Evolutionary conservation across 306 rosid genomes (phyloP).

Genomic region (Comarum palustre): DNA sequence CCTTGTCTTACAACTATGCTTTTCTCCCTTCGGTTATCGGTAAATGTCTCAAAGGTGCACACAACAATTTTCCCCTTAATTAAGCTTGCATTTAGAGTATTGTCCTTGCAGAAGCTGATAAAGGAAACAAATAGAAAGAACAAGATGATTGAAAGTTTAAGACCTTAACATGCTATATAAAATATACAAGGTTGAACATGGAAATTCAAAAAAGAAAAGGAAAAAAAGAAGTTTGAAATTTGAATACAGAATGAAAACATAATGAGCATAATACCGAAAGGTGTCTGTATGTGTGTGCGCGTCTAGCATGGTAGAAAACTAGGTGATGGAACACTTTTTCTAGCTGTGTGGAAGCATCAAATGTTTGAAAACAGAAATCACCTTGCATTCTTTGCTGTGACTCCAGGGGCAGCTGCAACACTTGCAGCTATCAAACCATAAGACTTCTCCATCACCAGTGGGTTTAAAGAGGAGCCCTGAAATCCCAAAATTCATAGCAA

Average conservation of each 20-base stretch:
- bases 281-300: background rate
- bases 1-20: conserved; percentile 41
- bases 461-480: conserved; percentile 67
- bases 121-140: background rate
- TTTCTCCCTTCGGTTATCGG: conserved; percentile 37
- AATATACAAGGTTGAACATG: background rate
- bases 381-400: conserved; percentile 61
- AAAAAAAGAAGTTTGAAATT: background rate
- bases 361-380: conserved; percentile 11
- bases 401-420: conserved; percentile 49
- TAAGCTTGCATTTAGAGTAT: conserved; percentile 44
- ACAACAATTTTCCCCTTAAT: conserved; percentile 61
- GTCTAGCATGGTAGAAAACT: conserved; percentile 1
- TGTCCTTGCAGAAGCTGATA: conserved; percentile 64
- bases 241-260: background rate
- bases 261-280: background rate
- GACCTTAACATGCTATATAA: background rate
- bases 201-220: background rate
- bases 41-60: conserved; percentile 44
- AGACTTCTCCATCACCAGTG: conserved; percentile 45
- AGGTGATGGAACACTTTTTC: background rate
- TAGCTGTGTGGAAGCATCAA: background rate
- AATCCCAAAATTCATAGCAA: conserved; percentile 5
- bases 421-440: conserved; percentile 54
- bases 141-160: too few species aligned